A percentile compares a stretch with the other conserved stretches of the same genome.
Evolutionary conservation across 495 filamentous ascomycete species (phyloP).

Genomic region (Elasticomyces elasticus): DNA sequence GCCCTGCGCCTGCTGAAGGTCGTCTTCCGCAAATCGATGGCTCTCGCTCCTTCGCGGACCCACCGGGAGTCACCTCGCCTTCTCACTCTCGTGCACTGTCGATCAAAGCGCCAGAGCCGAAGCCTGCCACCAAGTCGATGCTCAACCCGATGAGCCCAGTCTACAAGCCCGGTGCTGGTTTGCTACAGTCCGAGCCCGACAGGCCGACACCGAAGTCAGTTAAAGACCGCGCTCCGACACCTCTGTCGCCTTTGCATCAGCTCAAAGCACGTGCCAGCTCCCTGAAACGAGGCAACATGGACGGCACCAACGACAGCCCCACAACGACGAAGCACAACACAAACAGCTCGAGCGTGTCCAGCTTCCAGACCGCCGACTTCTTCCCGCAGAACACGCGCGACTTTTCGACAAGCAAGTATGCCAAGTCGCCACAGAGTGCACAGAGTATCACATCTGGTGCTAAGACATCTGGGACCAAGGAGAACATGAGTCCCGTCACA

Average conservation of each 20-base stretch:
- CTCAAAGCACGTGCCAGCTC: background rate
- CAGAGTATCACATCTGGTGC: too few relatives aligned
- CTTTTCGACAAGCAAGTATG: constrained; percentile 26
- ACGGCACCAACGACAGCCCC: constrained; percentile 5
- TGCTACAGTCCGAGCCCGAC: background rate
- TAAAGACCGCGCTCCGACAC: constrained; percentile 4
- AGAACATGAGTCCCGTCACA: constrained; percentile 9
- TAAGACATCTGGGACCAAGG: constrained; percentile 11
- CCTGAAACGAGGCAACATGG: background rate
- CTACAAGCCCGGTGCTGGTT: constrained; percentile 25
- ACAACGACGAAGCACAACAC: constrained; percentile 13
- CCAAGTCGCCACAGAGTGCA: background rate
- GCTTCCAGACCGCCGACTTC: constrained; percentile 33
- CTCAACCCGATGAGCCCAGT: constrained; percentile 31
- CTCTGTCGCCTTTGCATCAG: constrained; percentile 9
- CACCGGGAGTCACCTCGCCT: constrained; percentile 3
- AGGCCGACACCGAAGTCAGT: constrained; percentile 16
- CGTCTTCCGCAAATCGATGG: constrained; percentile 16
- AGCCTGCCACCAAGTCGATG: constrained; percentile 6
- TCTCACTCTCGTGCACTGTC: constrained; percentile 8
- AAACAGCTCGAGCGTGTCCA: constrained; percentile 29
- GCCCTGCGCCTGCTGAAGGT: background rate
- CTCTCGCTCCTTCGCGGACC: constrained; percentile 7
- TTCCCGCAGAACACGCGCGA: constrained; percentile 33
- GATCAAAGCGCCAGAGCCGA: constrained; percentile 16